Conservation (phyloP, 2,329 filamentous ascomycete species). For the Neonectria ditissima region DNA sequence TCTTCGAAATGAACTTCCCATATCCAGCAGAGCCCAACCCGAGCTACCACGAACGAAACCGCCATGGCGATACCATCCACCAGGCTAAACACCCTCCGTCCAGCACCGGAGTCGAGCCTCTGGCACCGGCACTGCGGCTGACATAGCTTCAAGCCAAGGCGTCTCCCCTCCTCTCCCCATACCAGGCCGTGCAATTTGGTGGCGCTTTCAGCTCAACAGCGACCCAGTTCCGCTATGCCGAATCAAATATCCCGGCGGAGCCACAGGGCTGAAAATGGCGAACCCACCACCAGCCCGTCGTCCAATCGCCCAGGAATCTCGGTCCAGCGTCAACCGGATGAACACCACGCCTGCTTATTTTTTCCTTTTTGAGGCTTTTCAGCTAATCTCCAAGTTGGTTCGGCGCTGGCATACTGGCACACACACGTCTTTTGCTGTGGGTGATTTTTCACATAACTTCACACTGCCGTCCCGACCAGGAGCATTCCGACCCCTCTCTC, state of each 20-base stretch:
- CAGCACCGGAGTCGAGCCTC: neutral
- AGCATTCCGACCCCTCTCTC: neutral
- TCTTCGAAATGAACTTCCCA: neutral
- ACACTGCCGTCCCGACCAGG: conserved; percentile 2
- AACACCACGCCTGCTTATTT: conserved; percentile 26
- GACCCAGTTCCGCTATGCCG: conserved; percentile 21
- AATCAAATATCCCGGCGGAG: conserved; percentile 33
- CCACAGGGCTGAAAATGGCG: conserved; percentile 41
- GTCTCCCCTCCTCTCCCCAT: neutral
- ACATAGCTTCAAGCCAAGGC: conserved; percentile 7
- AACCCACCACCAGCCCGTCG: conserved; percentile 16
- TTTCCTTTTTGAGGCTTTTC: neutral
- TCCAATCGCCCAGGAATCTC: neutral
- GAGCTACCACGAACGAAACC: neutral
- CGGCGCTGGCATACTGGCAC: neutral
- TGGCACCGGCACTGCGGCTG: neutral
- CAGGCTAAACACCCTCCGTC: neutral
- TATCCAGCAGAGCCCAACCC: neutral
- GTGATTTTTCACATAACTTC: conserved; percentile 21
- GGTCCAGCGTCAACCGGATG: conserved; percentile 11
- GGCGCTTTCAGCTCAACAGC: conserved; percentile 35
- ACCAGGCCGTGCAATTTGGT: conserved; percentile 37
- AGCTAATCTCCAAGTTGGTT: neutral
- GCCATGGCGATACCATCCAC: neutral
- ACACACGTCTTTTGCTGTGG: neutral